phyloP scores from a whole-genome alignment of 2,329 filamentous ascomycete species.

The Pyrenochaeta sp. region DNA sequence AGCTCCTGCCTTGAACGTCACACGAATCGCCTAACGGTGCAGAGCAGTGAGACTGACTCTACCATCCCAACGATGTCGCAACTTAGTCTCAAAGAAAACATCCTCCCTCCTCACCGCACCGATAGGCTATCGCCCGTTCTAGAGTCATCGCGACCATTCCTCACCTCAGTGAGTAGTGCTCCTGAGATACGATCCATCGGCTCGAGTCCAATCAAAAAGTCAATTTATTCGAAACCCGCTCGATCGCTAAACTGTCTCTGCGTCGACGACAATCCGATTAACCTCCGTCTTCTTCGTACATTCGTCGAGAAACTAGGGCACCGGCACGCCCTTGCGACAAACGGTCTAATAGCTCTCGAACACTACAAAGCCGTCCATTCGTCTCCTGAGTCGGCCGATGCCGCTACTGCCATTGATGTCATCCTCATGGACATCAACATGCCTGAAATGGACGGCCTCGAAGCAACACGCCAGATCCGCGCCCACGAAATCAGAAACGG shows the following conservation, averaged over 20 bases:
- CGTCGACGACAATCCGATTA: slow-evolving; percentile 53
- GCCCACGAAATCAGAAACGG: slow-evolving; percentile 56
- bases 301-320: slow-evolving; percentile 48
- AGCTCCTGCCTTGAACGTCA: slow-evolving; percentile 45
- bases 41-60: slow-evolving; percentile 19
- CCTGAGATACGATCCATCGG: slow-evolving; percentile 39
- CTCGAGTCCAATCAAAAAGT: slow-evolving; percentile 26
- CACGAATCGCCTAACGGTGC: slow-evolving; percentile 25
- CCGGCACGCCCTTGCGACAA: slow-evolving; percentile 41
- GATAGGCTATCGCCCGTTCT: slow-evolving; percentile 10
- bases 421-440: slow-evolving; percentile 50
- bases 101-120: slow-evolving; percentile 8
- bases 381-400: slow-evolving; percentile 8
- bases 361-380: slow-evolving; percentile 33
- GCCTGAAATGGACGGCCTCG: slow-evolving; percentile 51
- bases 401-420: slow-evolving; percentile 35
- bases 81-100: slow-evolving; percentile 41
- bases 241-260: slow-evolving; percentile 44
- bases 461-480: slow-evolving; percentile 52
- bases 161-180: slow-evolving; percentile 41
- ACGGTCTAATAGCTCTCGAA: slow-evolving; percentile 50
- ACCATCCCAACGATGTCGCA: slow-evolving; percentile 26
- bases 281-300: slow-evolving; percentile 47
- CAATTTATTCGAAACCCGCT: slow-evolving; percentile 21
- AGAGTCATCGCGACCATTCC: slow-evolving; percentile 31